Evolutionary conservation across 805 yeast genomes (phyloP).

Genomic region (Ogataea angusta): DNA sequence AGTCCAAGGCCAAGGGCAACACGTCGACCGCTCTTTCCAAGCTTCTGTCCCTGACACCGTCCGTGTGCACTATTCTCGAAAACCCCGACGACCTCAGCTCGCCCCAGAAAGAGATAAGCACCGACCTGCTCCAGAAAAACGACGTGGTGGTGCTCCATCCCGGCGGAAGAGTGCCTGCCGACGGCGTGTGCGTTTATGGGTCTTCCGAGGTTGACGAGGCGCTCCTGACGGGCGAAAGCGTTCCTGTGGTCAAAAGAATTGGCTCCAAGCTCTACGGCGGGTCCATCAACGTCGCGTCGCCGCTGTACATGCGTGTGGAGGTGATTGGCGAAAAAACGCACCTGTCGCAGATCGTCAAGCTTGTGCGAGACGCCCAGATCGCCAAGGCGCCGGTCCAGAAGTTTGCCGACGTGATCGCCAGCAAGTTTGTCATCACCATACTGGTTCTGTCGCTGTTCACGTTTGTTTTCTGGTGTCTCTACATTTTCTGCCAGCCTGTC

Average conservation of each 20-base stretch:
- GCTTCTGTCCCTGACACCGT: slow-evolving; percentile 76
- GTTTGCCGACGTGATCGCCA: slow-evolving; percentile 80
- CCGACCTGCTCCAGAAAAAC: slow-evolving; percentile 71
- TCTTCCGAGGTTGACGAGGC: slow-evolving; percentile 86
- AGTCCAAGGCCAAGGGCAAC: slow-evolving; percentile 88
- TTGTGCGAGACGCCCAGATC: slow-evolving; percentile 88
- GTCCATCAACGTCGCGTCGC: slow-evolving; percentile 77
- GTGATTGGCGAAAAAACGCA: slow-evolving; percentile 81
- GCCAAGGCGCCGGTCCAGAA: slow-evolving; percentile 88
- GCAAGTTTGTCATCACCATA: slow-evolving; percentile 79
- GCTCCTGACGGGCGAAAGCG: slow-evolving; percentile 85
- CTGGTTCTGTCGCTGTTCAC: slow-evolving; percentile 61
- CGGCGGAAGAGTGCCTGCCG: slow-evolving; percentile 89
- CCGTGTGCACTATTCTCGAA: slow-evolving; percentile 62
- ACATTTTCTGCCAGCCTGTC: slow-evolving; percentile 22
- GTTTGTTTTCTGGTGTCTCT: slow-evolving; percentile 57
- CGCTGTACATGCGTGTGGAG: slow-evolving; percentile 63
- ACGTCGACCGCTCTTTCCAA: slow-evolving; percentile 86
- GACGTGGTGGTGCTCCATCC: slow-evolving; percentile 80
- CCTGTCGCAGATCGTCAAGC: slow-evolving; percentile 77
- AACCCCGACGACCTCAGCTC: slow-evolving; percentile 29
- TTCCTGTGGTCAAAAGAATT: slow-evolving; percentile 59
- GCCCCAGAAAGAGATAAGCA: slow-evolving; percentile 50
- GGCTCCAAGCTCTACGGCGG: slow-evolving; percentile 84
- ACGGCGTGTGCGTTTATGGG: slow-evolving; percentile 78